These are phyloP conservation scores for Candida loeiensis DNA, from an alignment of 805 yeast species.

Conservation along the genomic window DNA sequence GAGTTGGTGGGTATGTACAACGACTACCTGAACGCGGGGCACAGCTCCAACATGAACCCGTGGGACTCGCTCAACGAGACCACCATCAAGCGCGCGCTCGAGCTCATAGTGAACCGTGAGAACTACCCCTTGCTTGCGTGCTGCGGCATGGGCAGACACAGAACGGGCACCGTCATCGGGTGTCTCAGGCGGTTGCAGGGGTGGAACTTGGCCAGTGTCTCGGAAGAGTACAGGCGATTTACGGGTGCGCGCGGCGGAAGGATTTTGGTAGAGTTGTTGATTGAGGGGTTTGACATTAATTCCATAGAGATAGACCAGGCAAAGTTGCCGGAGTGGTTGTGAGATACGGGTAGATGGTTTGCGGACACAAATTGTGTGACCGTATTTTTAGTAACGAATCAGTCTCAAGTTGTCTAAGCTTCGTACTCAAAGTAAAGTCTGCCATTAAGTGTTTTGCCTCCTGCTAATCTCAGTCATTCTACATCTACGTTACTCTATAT, in stretches of 20 bases:
- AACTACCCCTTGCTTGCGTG: constrained; percentile 86
- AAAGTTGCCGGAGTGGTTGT: constrained; percentile 31
- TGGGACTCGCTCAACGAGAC: constrained; percentile 94
- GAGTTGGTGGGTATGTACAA: constrained; percentile 71
- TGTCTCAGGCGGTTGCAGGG: constrained; percentile 89
- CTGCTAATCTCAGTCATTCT: too few species aligned
- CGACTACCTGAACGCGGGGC: constrained; percentile 22
- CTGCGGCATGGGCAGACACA: constrained; percentile 97
- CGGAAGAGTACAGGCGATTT: constrained; percentile 91
- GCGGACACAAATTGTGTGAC: too few species aligned
- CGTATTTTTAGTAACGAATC: too few species aligned
- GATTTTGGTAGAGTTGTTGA: constrained; percentile 82
- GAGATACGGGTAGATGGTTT: neutral
- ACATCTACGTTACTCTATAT: too few species aligned
- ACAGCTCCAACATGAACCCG: constrained; percentile 53
- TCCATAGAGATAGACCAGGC: constrained; percentile 32
- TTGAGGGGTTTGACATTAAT: constrained; percentile 54
- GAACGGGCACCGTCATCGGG: constrained; percentile 96
- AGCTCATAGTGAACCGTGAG: constrained; percentile 65
- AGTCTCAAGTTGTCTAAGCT: too few species aligned
- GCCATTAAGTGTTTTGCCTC: too few species aligned
- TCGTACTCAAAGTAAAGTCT: too few species aligned
- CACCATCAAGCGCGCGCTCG: constrained; percentile 74
- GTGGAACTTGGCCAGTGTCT: constrained; percentile 91
- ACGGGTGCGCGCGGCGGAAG: constrained; percentile 93